Evolutionary conservation across 495 filamentous ascomycete species (phyloP), one percentile per base, ranked within the genome.

Genomic region (Chlorociboria aeruginascens): DNA sequence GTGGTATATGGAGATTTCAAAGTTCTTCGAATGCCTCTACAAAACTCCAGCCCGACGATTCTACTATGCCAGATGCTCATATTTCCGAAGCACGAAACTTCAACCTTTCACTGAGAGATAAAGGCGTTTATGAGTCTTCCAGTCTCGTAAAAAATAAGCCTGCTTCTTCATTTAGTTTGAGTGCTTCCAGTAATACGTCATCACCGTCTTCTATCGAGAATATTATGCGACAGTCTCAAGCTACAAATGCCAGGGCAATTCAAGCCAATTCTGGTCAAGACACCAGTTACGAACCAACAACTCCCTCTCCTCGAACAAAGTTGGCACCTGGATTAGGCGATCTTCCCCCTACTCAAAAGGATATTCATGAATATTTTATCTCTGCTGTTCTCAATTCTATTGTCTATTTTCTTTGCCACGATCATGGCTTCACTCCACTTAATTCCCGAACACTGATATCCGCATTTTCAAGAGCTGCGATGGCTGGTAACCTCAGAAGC

Each of bases 1-100:
- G 63, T 40, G 69, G 71, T 3, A 60, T 77, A 43, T 77, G 74
- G 74, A 64, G 66, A 17, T 77, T 76, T 48, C 65, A 62, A 41
- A 58, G 69, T 13, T 43, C 56, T 1, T 52, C 60, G 14, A 66
- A 65, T 40, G 63, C 64, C 20, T 60, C 56, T 9, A 43, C 50
- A 7, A 44, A 47, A 54, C 36, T 30, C 9, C 56, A 53, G 20
- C 45, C 61, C 2, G 29, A 37, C 9, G 44, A 50, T 25, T 3
- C 30, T 34, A 38, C 32, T 10, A 14, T 28, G 13, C 14, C 7
- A 7, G 14, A 8, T 33, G 13, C 10, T 8, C 30, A 31, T 29
- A 13, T 28, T 36, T 28, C 37, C 20, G 53, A 55, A 10, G 30
- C 38, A 42, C 63, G 60, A 44, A 68, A 68, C 7, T 64, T 66